Percentiles rank a stretch among this genome's conserved stretches.
Conservation (phyloP, 2,329 filamentous ascomycete species). For the Ophiosphaerella herpotricha region DNA sequence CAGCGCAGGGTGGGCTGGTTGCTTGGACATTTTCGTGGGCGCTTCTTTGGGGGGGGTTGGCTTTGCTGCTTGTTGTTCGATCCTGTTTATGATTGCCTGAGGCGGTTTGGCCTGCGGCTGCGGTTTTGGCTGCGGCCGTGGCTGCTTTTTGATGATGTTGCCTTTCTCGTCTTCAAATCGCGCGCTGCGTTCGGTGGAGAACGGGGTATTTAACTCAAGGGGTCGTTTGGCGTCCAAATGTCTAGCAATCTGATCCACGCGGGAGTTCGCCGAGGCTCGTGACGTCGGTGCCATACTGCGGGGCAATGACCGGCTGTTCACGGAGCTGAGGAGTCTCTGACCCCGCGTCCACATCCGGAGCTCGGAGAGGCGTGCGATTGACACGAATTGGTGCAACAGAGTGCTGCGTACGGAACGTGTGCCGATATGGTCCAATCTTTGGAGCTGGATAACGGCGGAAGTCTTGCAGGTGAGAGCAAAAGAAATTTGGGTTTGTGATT, state of each 20-base stretch:
- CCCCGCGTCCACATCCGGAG: conserved; percentile 40
- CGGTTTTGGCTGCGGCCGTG: conserved; percentile 1
- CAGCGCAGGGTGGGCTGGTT: conserved; percentile 70
- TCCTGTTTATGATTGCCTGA: conserved; percentile 11
- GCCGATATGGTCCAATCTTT: conserved; percentile 1
- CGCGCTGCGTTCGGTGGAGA: conserved; percentile 62
- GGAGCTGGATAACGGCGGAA: background rate
- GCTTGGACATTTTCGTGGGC: conserved; percentile 56
- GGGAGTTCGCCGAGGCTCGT: conserved; percentile 52
- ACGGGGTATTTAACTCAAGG: conserved; percentile 66
- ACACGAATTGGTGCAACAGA: conserved; percentile 1
- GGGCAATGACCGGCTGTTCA: conserved; percentile 35
- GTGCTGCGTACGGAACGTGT: conserved; percentile 1
- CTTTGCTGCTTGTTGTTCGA: conserved; percentile 19
- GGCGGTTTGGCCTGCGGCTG: conserved; percentile 2
- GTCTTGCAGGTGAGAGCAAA: conserved; percentile 3
- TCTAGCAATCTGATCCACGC: conserved; percentile 64
- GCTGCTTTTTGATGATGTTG: conserved; percentile 24
- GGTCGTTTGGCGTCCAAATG: conserved; percentile 62
- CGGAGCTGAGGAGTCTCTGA: conserved; percentile 19
- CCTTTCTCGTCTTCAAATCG: conserved; percentile 60
- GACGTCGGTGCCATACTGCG: conserved; percentile 40
- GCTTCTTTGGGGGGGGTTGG: too few species aligned
- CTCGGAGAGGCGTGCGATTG: conserved; percentile 24
- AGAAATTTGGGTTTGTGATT: conserved; percentile 10